Evolutionary conservation across 306 rosid species (phyloP), one percentile per base, ranked within the genome.

Genomic region (Geum urbanum): DNA sequence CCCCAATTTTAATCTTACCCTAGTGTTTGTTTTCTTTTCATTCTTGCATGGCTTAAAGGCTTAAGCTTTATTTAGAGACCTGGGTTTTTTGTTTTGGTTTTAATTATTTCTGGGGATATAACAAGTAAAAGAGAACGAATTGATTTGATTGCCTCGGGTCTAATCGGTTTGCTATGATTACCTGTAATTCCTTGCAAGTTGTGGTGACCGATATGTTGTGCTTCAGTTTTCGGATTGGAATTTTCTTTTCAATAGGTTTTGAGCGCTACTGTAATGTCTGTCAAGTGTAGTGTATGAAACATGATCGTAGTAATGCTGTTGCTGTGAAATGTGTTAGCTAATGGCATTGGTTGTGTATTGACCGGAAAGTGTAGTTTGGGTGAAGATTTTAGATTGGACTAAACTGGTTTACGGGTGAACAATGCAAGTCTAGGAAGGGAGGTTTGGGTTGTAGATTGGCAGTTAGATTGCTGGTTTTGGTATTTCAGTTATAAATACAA

Each of bases 381-480:
- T 59, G 20, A 35, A 37, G 45, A 59, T 32, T 59, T 59, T 6
- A 35, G 19, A 35, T 14, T 32, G 64, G 37, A 40, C 45, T 7
- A 35, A 3, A 14, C 12, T 4, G 37, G 20, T 5, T 12, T 57
- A 12, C 2, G 41, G n/a, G 37, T 22, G n/a, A 56, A 56, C 61
- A 56, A 53, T 54, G 62, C 39, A 6, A 11, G 62, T 55, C 16
- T 1, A 27, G 40, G 39, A 11, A 55, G 41, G 63, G 63, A 57
- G 16, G 61, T 22, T 11, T 10, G 40, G 40, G 63, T 57, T 57
- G 41, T 40, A 57, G 62, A 55, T 55, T 55, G 61, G 37, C 61
- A 55, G 54, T 22, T 55, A 55, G 61, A 12, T 55, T 55, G 16
- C 10, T 18, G 39, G 27, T 14, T 55, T 55, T 5, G 61, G 63